A percentile compares a stretch with the other conserved stretches of the same genome.
phyloP scores from a whole-genome alignment of 345 rosid species.

The Turritis glabra region DNA sequence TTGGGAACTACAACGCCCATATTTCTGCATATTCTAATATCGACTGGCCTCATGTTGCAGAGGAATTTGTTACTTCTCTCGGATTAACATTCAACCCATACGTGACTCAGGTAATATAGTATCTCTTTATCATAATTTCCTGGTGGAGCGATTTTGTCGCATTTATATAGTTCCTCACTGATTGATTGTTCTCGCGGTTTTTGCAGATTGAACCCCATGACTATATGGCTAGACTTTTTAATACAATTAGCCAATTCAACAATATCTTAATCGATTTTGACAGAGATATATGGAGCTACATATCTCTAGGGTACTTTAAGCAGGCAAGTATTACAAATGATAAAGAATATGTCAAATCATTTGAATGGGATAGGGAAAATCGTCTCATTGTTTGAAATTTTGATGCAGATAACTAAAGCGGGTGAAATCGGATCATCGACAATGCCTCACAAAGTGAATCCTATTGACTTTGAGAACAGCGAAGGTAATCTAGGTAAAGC shows the following conservation, averaged over 20 bases:
- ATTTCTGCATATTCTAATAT: slow-evolving; percentile 73
- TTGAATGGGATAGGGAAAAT: background rate
- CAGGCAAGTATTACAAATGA: slow-evolving; percentile 52
- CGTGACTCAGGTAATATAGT: slow-evolving; percentile 72
- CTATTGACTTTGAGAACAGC: slow-evolving; percentile 94
- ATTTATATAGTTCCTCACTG: background rate
- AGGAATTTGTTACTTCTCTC: slow-evolving; percentile 81
- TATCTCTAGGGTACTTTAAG: slow-evolving; percentile 81
- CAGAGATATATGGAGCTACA: slow-evolving; percentile 91
- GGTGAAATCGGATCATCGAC: slow-evolving; percentile 96
- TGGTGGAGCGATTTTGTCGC: background rate
- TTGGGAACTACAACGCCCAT: slow-evolving; percentile 97
- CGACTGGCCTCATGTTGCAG: slow-evolving; percentile 74
- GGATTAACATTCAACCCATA: slow-evolving; percentile 85
- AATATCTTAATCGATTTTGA: slow-evolving; percentile 71
- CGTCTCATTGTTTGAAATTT: slow-evolving; percentile 17
- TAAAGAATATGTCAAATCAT: background rate
- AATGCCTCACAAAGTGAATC: slow-evolving; percentile 98
- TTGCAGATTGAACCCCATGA: slow-evolving; percentile 86
- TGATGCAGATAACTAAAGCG: slow-evolving; percentile 74
- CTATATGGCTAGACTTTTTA: slow-evolving; percentile 75
- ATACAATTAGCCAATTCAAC: slow-evolving; percentile 58
- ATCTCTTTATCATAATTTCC: background rate
- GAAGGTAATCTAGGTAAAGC: slow-evolving; percentile 97
- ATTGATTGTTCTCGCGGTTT: slow-evolving; percentile 2